These are phyloP conservation scores for Quercus tomentella DNA, from an alignment of 331 rosid species.

Conservation along the genomic window DNA sequence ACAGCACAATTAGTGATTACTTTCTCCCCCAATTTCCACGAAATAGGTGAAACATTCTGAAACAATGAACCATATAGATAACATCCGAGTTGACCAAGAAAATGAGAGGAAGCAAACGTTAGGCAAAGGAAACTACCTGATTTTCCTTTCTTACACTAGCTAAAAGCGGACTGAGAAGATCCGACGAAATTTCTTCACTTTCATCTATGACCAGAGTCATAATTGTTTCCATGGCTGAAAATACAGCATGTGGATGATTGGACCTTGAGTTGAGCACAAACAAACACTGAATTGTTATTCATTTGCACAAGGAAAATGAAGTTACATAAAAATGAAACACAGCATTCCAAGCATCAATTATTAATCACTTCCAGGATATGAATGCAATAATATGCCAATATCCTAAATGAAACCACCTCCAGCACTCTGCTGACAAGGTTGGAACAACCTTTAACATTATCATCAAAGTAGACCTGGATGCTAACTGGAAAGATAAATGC, in stretches of 20 bases:
- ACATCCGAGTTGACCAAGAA: slow-evolving; percentile 8
- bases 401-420: neutral
- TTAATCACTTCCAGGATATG: neutral
- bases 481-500: neutral
- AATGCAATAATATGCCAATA: slow-evolving; percentile 7
- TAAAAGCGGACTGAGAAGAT: slow-evolving; percentile 56
- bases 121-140: slow-evolving; percentile 36
- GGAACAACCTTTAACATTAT: neutral
- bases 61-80: slow-evolving; percentile 24
- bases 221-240: slow-evolving; percentile 56
- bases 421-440: neutral
- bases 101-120: slow-evolving; percentile 18
- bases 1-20: slow-evolving; percentile 59
- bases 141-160: slow-evolving; percentile 55
- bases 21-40: slow-evolving; percentile 61
- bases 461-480: neutral
- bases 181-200: slow-evolving; percentile 62
- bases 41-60: slow-evolving; percentile 49
- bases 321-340: neutral
- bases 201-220: slow-evolving; percentile 61
- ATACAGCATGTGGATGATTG: slow-evolving; percentile 43
- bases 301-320: slow-evolving; percentile 16
- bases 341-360: slow-evolving; percentile 10
- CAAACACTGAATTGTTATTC: slow-evolving; percentile 20
- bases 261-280: slow-evolving; percentile 47